These are phyloP conservation scores for Batkoa obscura DNA, from an alignment of 371 early-diverging fungal genomes.

Conservation along the genomic window DNA sequence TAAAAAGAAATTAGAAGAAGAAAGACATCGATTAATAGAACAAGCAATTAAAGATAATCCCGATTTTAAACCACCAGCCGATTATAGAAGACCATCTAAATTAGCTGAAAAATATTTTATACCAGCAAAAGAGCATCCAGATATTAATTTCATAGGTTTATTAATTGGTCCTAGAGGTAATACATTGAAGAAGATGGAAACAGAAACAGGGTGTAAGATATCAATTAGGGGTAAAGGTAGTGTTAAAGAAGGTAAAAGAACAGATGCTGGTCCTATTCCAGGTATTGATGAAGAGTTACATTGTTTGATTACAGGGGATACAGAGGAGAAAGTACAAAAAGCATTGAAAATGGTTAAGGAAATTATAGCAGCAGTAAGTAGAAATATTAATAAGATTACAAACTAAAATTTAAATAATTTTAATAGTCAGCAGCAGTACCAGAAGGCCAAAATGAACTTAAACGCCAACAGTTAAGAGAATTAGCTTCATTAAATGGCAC, in stretches of 20 bases:
- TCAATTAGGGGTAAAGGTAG: conserved; percentile 95
- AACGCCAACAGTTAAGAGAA: conserved; percentile 81
- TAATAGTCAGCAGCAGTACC: conserved; percentile 71
- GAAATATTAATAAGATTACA: not conserved
- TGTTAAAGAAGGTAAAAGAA: conserved; percentile 80
- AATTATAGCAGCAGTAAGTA: conserved; percentile 72
- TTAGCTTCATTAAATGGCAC: conserved; percentile 92
- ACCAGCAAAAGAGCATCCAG: conserved; percentile 86
- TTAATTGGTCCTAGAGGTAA: conserved; percentile 94
- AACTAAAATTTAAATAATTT: not conserved
- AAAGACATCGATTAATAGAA: conserved; percentile 75
- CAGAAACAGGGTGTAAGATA: conserved; percentile 84
- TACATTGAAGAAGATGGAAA: conserved; percentile 85
- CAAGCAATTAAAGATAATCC: conserved; percentile 54
- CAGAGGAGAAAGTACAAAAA: conserved; percentile 68
- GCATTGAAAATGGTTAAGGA: conserved; percentile 73
- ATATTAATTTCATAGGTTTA: conserved; percentile 93
- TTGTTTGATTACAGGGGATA: conserved; percentile 75
- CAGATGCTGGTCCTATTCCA: conserved; percentile 22
- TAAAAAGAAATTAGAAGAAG: conserved; percentile 80
- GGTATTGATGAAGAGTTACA: conserved; percentile 90
- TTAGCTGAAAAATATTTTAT: conserved; percentile 78
- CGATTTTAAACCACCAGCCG: conserved; percentile 70
- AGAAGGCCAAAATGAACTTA: conserved; percentile 85
- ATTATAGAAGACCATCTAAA: conserved; percentile 71